phyloP scores from a whole-genome alignment of 768 basidiomycete species.

The Pholiota molesta region DNA sequence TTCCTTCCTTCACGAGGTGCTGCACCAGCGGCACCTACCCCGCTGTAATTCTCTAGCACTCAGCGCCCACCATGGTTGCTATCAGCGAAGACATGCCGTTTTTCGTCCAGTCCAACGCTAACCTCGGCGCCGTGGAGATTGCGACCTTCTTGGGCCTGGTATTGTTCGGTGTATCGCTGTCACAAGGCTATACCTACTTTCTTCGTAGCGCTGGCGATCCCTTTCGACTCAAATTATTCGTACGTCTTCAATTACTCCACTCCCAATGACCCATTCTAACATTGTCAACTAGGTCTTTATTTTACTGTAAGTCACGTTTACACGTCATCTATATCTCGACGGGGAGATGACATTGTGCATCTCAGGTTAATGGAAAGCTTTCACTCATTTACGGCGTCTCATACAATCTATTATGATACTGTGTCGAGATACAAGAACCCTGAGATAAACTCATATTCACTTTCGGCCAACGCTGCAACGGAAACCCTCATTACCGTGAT shows the following conservation, averaged over 20 bases:
- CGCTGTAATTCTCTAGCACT: too few relatives aligned
- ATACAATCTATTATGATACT: slow-evolving; percentile 24
- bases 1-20: slow-evolving; percentile 1
- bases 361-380: slow-evolving; percentile 17
- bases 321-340: background rate
- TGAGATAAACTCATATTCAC: slow-evolving; percentile 19
- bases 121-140: slow-evolving; percentile 22
- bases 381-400: slow-evolving; percentile 21
- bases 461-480: slow-evolving; percentile 16
- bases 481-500: slow-evolving; percentile 23
- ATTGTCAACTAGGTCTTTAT: slow-evolving; percentile 10
- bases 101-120: slow-evolving; percentile 16
- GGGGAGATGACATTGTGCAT: background rate
- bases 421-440: slow-evolving; percentile 15
- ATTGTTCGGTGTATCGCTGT: slow-evolving; percentile 18
- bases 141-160: slow-evolving; percentile 21
- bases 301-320: slow-evolving; percentile 10
- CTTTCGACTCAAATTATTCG: slow-evolving; percentile 17
- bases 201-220: slow-evolving; percentile 12
- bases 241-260: background rate
- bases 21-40: background rate
- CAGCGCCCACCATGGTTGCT: background rate
- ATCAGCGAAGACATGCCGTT: slow-evolving; percentile 4
- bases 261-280: background rate
- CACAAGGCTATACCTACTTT: slow-evolving; percentile 21